Evolutionary conservation across 2,329 filamentous ascomycete genomes (phyloP), one percentile per base, ranked within the genome.

Genomic region (Fusarium acutatum): DNA sequence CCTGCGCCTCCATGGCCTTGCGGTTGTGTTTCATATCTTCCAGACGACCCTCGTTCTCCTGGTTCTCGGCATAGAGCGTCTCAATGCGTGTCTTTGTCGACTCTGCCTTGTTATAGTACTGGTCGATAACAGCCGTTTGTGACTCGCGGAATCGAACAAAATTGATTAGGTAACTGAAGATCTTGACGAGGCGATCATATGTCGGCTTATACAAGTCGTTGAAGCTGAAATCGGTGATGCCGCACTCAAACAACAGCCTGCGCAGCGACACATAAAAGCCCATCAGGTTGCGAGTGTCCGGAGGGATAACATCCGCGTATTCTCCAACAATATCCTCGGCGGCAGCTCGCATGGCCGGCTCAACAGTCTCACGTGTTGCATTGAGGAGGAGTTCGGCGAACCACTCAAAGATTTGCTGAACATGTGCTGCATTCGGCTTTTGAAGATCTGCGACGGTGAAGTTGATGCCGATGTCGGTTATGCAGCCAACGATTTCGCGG

Each of bases 401-500:
- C 93, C 95, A 97, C 87, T 99, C 96, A 80, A 98, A 97, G 59
- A 99, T 95, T 86, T 96, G 95, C 83, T 99, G 96, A 60, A 98
- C 95, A 79, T 97, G 95, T 69, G 96, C 90, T 7, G 96, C 93
- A 78, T 97, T 97, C 10, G 96, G 96, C 80, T 98, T 98, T 77
- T 96, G 91, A 44, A 99, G 88, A 83, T 99, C 96, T 69, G 93
- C 90, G 24, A 95, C 87, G 40, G 90, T 93, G 82, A 98, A 98
- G 34, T 90, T 91, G 78, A 98, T 95, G 67, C 96, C 96, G 79
- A 98, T 97, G 82, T 98, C 96, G 79, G 93, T 96, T 85, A 99
- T 98, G 83, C 96, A 99, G 81, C 94, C 95, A 76, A 96, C 96
- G 70, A 99, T 98, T 82, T 99, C 96, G 78, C 87, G 87, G 81